Evolutionary conservation across 73 alveolate species (phyloP).

Genomic region (Paramecium bursaria): DNA sequence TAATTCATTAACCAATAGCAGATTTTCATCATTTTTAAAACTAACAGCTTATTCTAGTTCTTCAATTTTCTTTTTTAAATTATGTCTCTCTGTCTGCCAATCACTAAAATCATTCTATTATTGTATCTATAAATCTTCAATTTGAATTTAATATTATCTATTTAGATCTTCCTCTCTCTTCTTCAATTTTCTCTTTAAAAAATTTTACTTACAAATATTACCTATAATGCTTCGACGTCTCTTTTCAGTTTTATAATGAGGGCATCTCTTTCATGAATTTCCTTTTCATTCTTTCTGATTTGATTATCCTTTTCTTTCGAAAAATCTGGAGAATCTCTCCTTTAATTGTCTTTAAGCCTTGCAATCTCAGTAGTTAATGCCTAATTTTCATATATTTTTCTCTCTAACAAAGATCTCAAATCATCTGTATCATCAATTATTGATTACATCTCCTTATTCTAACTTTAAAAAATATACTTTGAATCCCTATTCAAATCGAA

Average conservation of each 20-base stretch:
- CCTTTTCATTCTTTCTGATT: background rate
- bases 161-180: conserved; percentile 43
- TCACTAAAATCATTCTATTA: conserved; percentile 36
- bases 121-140: conserved; percentile 44
- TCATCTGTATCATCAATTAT: conserved; percentile 50
- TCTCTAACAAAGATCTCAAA: conserved; percentile 33
- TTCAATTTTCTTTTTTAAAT: background rate
- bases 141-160: conserved; percentile 46
- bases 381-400: conserved; percentile 25
- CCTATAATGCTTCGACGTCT: conserved; percentile 43
- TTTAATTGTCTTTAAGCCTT: conserved; percentile 1
- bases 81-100: background rate
- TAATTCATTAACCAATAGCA: background rate
- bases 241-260: conserved; percentile 32
- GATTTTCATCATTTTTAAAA: conserved; percentile 23
- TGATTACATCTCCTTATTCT: too few species aligned
- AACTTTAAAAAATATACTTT: too few species aligned
- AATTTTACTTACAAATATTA: conserved; percentile 22
- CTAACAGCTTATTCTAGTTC: conserved; percentile 10
- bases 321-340: background rate
- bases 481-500: too few species aligned
- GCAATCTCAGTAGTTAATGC: conserved; percentile 4
- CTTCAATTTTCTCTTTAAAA: conserved; percentile 57
- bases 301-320: conserved; percentile 10
- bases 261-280: conserved; percentile 10